Percentiles rank a stretch among this genome's conserved stretches.
Evolutionary conservation across 208 protist species (phyloP).

Genomic region (Vickermania spadyakhi): DNA sequence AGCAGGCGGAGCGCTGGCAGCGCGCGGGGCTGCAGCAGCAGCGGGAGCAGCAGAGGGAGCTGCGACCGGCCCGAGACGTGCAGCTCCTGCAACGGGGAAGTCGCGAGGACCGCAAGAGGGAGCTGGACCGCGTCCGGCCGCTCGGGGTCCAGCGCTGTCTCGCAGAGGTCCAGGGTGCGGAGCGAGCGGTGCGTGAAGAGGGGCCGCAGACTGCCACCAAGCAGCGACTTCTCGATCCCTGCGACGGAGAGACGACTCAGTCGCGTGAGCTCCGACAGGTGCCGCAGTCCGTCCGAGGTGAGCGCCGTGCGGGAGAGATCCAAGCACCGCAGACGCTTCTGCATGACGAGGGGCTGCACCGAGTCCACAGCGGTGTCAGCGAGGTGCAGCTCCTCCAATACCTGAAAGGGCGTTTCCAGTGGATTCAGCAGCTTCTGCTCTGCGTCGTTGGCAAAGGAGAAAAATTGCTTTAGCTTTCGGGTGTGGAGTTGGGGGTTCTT

Average conservation of each 20-base stretch:
- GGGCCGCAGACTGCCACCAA: not conserved
- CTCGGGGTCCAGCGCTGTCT: not conserved
- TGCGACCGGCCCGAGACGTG: not conserved
- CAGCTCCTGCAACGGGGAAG: not conserved
- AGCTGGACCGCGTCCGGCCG: not conserved
- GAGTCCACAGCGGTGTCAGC: not conserved
- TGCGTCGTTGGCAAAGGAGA: not conserved
- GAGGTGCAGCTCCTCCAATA: not conserved
- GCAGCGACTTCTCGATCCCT: not conserved
- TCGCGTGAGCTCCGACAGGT: not conserved
- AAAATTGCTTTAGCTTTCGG: not conserved
- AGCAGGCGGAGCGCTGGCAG: not conserved
- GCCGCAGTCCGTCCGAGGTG: not conserved
- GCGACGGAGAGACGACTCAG: not conserved
- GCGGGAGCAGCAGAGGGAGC: not conserved
- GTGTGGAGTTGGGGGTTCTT: not conserved
- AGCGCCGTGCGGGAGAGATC: not conserved
- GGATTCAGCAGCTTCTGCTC: not conserved
- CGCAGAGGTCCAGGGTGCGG: not conserved
- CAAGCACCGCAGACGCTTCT: not conserved
- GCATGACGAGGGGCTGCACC: not conserved
- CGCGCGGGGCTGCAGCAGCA: not conserved
- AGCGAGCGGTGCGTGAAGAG: conserved; percentile 1
- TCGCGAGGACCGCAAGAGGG: not conserved
- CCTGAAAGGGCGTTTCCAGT: not conserved